These are phyloP conservation scores for Babesia sp. DNA, from an alignment of 169 alveolate species.

Conservation along the genomic window DNA sequence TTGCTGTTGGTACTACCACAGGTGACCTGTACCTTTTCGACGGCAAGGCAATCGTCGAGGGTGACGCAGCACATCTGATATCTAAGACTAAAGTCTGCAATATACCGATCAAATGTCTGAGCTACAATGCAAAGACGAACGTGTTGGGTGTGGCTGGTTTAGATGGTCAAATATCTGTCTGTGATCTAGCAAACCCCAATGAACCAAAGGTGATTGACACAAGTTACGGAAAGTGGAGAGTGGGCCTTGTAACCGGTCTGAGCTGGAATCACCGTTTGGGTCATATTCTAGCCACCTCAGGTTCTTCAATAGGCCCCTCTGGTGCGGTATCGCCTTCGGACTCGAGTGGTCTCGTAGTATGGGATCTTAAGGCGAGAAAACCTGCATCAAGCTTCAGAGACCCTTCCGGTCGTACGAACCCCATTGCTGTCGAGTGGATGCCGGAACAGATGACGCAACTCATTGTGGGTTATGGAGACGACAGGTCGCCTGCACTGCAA, in stretches of 20 bases:
- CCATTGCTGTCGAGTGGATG: constrained; percentile 81
- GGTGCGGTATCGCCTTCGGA: constrained; percentile 67
- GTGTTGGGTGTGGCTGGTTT: constrained; percentile 63
- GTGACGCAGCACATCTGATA: constrained; percentile 9
- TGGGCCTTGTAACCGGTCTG: constrained; percentile 61
- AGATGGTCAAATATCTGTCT: constrained; percentile 58
- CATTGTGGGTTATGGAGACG: constrained; percentile 81
- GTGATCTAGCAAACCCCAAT: constrained; percentile 38
- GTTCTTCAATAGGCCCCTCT: constrained; percentile 34
- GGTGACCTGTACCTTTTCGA: constrained; percentile 58
- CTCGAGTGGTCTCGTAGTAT: constrained; percentile 76
- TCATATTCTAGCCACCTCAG: constrained; percentile 81
- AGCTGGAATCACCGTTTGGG: constrained; percentile 81
- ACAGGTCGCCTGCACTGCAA: constrained; percentile 82
- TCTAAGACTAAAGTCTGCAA: constrained; percentile 47
- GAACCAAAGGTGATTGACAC: constrained; percentile 39
- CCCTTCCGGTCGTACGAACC: constrained; percentile 79
- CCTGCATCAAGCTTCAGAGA: constrained; percentile 84
- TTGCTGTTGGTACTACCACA: constrained; percentile 40
- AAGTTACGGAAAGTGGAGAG: constrained; percentile 68
- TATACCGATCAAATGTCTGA: constrained; percentile 38
- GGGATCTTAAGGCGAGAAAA: constrained; percentile 83
- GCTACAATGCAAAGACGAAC: constrained; percentile 55
- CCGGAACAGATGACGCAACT: constrained; percentile 84
- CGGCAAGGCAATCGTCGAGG: constrained; percentile 32